These are phyloP conservation scores for Fusarium sarcochroum DNA, from an alignment of 2,329 filamentous ascomycete genomes.

Conservation along the genomic window DNA sequence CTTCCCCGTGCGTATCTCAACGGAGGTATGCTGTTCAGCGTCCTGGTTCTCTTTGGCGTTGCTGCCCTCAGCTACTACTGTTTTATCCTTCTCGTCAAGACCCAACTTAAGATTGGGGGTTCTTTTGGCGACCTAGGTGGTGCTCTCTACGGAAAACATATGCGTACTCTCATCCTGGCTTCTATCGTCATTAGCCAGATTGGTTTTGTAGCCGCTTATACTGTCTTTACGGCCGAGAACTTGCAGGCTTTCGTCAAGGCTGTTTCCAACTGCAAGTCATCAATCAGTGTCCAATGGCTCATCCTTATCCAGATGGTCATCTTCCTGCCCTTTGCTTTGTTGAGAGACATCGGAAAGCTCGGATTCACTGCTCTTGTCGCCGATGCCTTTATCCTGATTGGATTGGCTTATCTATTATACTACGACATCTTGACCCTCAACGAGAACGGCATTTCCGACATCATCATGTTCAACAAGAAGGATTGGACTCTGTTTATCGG, in stretches of 20 bases:
- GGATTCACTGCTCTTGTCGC: conserved; percentile 94
- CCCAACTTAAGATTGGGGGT: conserved; percentile 86
- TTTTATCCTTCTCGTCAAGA: conserved; percentile 93
- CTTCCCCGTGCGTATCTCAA: conserved; percentile 94
- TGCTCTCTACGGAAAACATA: conserved; percentile 89
- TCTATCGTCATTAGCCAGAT: conserved; percentile 97
- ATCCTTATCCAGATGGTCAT: conserved; percentile 96
- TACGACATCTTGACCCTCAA: conserved; percentile 91
- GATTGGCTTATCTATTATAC: conserved; percentile 94
- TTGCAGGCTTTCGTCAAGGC: conserved; percentile 94
- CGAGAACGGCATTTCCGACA: conserved; percentile 83
- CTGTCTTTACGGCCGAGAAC: conserved; percentile 96
- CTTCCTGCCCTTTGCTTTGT: conserved; percentile 92
- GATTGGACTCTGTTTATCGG: conserved; percentile 99
- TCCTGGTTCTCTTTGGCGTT: conserved; percentile 87
- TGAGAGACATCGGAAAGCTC: conserved; percentile 97
- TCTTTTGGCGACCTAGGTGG: conserved; percentile 98
- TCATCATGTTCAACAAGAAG: conserved; percentile 88
- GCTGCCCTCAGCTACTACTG: conserved; percentile 95
- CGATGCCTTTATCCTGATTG: conserved; percentile 93
- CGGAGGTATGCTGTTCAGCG: conserved; percentile 97
- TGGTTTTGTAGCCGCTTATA: conserved; percentile 95
- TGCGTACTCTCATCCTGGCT: conserved; percentile 87
- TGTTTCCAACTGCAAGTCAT: conserved; percentile 87
- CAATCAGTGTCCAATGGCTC: conserved; percentile 88